Base-by-base conservation (phyloP, 2,329 filamentous ascomycete genomes). In the Xylaria multiplex region DNA sequence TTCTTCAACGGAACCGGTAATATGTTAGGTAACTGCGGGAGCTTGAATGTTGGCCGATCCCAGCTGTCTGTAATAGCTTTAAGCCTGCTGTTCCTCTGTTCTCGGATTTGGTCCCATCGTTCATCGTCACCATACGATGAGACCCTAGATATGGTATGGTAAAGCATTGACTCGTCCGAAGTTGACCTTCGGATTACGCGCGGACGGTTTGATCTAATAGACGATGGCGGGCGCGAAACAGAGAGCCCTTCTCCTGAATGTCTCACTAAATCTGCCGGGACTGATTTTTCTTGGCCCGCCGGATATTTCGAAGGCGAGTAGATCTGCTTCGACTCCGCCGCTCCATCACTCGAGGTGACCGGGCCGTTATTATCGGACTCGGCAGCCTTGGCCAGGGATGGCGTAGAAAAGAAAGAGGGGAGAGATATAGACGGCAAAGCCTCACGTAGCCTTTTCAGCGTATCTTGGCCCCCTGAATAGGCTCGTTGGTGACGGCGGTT, bases 31-130 rank as follows among this genome's bases (percentile, higher is more conserved):
- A 91, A 79, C 67, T 85, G 85, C 1, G 87, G 87, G 75, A 93
- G 84, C 74, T 89, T 92, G 79, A 94, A 91, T 61, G 89, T 92
- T 2, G 93, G 92, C 46, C 85, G 81, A 72, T 97, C 93, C 75
- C 93, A 88, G 75, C 91, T 96, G 76, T 97, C 94, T 75, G 90
- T 91, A 76, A 98, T 92, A 4, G 95, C 95, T 80, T 97, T 97
- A 75, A 96, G 85, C 48, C 95, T 87, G 71, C 91, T 93, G 74
- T 97, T 98, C 70, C 95, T 91, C 81, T 96, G 92, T 67, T 93
- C 91, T 49, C 90, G 88, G 13, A 97, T 88, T 77, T 96, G 84
- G 56, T 91, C 87, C 77, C 96, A 98, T 50, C 90, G 86, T 45
- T 88, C 88, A 72, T 95, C 92, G 75, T 97, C 93, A 1, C 94